phyloP scores from a whole-genome alignment of 1,284 basidiomycete genomes.

The Tylopilus orsonianus region DNA sequence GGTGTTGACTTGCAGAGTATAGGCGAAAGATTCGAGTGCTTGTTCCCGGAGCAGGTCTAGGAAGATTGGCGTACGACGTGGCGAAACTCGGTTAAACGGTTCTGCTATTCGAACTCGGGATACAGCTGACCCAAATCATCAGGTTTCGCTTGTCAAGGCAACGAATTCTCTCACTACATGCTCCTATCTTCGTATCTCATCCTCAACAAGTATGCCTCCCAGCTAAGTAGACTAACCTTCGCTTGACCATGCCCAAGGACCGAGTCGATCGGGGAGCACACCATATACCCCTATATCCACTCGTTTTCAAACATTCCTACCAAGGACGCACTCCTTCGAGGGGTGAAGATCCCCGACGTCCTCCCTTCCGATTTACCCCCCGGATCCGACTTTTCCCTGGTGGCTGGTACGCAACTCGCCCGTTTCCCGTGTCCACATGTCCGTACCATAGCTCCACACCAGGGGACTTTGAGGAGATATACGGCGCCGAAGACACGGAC shows the following conservation, averaged over 20 bases:
- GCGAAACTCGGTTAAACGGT: conserved; percentile 66
- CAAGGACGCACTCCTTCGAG: conserved; percentile 60
- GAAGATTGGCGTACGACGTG: conserved; percentile 83
- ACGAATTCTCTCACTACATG: conserved; percentile 96
- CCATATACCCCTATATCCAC: conserved; percentile 86
- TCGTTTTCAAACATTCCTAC: conserved; percentile 81
- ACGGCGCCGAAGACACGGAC: conserved; percentile 54
- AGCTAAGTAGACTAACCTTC: background rate
- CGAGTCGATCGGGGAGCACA: conserved; percentile 61
- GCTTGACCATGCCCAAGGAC: conserved; percentile 48
- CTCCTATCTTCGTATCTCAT: conserved; percentile 82
- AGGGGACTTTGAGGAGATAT: conserved; percentile 94
- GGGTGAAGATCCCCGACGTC: conserved; percentile 80
- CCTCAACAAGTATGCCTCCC: conserved; percentile 61
- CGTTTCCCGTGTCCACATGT: background rate
- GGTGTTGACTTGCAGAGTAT: conserved; percentile 6
- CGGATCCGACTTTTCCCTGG: conserved; percentile 73
- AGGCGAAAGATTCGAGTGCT: conserved; percentile 70
- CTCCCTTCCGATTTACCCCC: conserved; percentile 70
- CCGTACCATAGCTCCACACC: background rate
- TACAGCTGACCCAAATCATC: conserved; percentile 2
- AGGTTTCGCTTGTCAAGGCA: conserved; percentile 88
- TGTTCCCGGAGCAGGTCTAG: conserved; percentile 87
- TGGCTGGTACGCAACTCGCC: conserved; percentile 59
- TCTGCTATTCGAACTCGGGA: background rate